Base-by-base conservation (phyloP, 2,329 filamentous ascomycete species). In the Orbilia javanica region DNA sequence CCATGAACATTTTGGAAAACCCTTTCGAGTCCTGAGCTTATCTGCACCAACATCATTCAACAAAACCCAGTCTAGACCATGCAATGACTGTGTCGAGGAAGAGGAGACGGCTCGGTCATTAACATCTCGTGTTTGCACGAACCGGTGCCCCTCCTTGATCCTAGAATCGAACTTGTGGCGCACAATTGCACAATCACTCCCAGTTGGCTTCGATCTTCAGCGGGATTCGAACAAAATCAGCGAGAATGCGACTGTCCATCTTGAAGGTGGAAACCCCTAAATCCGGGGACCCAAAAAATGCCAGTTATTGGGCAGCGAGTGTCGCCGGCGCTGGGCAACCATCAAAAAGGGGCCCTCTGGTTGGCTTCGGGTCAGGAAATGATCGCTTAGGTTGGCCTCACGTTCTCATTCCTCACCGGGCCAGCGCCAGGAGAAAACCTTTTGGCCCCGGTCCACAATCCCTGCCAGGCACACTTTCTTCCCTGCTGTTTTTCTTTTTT, bases 361-460 rank as follows among this genome's bases (percentile, higher is more conserved):
- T 70, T 77, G 72, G 72, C 48, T 50, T 46, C 48, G 44, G 66
- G 64, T 42, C 42, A 31, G 65, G 57, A 68, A 76, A 64, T 69
- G 72, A 76, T 76, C 72, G 72, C 72, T 76, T 69, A 70, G 42
- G 44, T 64, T 63, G 60, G 63, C 46, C 52, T 70, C 66, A 42
- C 22, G 68, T 72, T 55, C 57, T 63, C 66, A 55, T 31, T 46
- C 73, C 73, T 71, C 52, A 48, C 66, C 66, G 48, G 69, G 69
- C 50, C 66, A 66, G 50, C 57, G 50, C 57, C 60, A 71, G 66
- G 60, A 69, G 50, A 62, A 71, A 69, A 71, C 70, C 57, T 31
- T 66, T 66, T 27, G 22, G 11, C 39, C 60, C 73, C 53, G 29
- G 42, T 22, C 20, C 13, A 2, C 6, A 15, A 64, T 42, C 64